Conservation (phyloP, 2,329 filamentous ascomycete genomes). For the Endoconidiophora polonica region DNA sequence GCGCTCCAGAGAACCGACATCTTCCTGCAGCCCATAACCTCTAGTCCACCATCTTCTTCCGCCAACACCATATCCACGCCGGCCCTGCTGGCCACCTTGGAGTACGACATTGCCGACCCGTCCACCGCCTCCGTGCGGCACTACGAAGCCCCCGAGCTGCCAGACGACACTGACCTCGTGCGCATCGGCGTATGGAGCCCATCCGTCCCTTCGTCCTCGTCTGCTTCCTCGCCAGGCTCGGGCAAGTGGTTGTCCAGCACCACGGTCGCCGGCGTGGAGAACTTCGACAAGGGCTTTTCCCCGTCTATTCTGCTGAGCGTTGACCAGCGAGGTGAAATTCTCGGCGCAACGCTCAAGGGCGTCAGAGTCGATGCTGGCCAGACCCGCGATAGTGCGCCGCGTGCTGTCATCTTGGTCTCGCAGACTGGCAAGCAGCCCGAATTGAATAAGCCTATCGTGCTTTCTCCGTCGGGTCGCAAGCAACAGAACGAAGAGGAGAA, state of each 20-base stretch:
- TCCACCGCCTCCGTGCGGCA: constrained; percentile 30
- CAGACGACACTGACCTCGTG: constrained; percentile 29
- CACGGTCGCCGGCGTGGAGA: constrained; percentile 36
- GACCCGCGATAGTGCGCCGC: constrained; percentile 48
- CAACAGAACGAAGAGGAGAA: constrained; percentile 43
- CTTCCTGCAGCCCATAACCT: constrained; percentile 35
- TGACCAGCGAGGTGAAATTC: constrained; percentile 24
- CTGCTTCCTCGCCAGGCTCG: constrained; percentile 18
- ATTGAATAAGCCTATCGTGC: constrained; percentile 46
- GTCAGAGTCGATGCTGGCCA: constrained; percentile 44
- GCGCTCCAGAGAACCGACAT: constrained; percentile 31
- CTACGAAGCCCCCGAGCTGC: constrained; percentile 40
- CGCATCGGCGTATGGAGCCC: constrained; percentile 41
- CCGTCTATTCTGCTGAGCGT: constrained; percentile 39
- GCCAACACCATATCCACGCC: constrained; percentile 19
- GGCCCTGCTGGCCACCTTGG: constrained; percentile 36
- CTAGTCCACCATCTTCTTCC: constrained; percentile 12
- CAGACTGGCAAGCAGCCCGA: constrained; percentile 36
- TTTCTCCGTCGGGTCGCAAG: constrained; percentile 39
- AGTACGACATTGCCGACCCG: constrained; percentile 31
- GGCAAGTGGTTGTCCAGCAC: constrained; percentile 36
- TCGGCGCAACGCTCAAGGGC: constrained; percentile 37
- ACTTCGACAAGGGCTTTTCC: constrained; percentile 44
- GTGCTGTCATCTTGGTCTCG: constrained; percentile 34
- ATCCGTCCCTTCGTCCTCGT: neutral